Evolutionary conservation across 78 protist genomes (phyloP).

Genomic region (Tieghemostelium lacteum): DNA sequence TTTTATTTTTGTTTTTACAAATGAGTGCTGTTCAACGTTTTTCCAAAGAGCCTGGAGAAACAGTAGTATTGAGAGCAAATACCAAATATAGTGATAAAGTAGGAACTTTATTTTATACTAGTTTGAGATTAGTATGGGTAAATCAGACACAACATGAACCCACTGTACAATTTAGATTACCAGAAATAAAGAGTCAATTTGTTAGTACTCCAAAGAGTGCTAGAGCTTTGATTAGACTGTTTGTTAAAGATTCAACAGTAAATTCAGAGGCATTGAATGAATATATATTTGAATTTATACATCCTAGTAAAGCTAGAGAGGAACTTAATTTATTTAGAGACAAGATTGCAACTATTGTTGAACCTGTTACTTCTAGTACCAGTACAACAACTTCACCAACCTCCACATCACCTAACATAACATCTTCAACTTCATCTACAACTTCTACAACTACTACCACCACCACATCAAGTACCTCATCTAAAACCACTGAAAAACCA

Average conservation of each 20-base stretch:
- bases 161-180: constrained; percentile 50
- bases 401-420: not conserved
- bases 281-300: constrained; percentile 60
- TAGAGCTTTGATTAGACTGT: constrained; percentile 51
- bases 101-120: constrained; percentile 55
- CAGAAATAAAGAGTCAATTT: constrained; percentile 68
- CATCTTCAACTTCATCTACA: not conserved
- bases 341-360: constrained; percentile 15
- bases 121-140: constrained; percentile 67
- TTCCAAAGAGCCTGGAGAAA: constrained; percentile 59
- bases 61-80: constrained; percentile 30
- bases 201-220: constrained; percentile 29
- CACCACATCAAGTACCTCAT: not conserved
- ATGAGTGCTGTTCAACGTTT: too few relatives aligned
- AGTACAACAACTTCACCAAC: constrained; percentile 1
- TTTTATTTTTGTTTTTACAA: too few relatives aligned
- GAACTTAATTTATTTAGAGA: constrained; percentile 56
- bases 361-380: not conserved
- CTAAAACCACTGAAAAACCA: not conserved
- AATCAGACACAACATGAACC: constrained; percentile 35
- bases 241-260: constrained; percentile 23
- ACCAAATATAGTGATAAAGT: constrained; percentile 36
- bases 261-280: constrained; percentile 31
- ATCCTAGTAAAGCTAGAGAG: constrained; percentile 44
- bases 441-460: not conserved